These are phyloP conservation scores for Exsudoporus floridanus DNA, from an alignment of 1,284 basidiomycete species.

Conservation along the genomic window DNA sequence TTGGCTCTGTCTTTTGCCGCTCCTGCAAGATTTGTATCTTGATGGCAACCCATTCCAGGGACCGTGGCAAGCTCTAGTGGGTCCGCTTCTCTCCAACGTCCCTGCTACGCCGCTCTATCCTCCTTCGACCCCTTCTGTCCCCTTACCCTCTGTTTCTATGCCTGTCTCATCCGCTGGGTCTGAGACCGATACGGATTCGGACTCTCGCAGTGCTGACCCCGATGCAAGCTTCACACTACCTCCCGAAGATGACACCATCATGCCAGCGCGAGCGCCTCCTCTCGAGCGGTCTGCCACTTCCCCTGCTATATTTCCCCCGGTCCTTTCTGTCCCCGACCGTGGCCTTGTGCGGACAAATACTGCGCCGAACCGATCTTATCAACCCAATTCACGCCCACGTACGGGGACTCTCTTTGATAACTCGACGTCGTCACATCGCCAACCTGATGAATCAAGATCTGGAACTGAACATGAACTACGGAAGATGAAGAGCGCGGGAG, in stretches of 20 bases:
- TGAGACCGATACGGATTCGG: conserved; percentile 58
- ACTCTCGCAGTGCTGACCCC: conserved; percentile 42
- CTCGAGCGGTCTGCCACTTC: conserved; percentile 52
- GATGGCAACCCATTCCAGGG: conserved; percentile 94
- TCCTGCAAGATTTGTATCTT: conserved; percentile 83
- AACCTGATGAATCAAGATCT: conserved; percentile 41
- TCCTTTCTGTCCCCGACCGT: conserved; percentile 37
- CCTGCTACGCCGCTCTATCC: conserved; percentile 64
- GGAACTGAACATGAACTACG: conserved; percentile 62
- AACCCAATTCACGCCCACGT: conserved; percentile 45
- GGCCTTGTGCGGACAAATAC: conserved; percentile 67
- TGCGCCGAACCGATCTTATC: conserved; percentile 63
- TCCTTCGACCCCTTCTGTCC: conserved; percentile 62
- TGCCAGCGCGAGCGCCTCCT: conserved; percentile 53
- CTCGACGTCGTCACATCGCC: conserved; percentile 29
- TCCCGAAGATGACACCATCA: conserved; percentile 69
- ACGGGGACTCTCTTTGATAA: conserved; percentile 21
- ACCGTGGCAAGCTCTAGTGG: conserved; percentile 86
- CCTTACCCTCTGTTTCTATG: conserved; percentile 47
- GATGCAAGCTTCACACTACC: conserved; percentile 29
- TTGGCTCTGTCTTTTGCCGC: conserved; percentile 86
- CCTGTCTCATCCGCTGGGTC: conserved; percentile 39
- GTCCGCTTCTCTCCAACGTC: conserved; percentile 68
- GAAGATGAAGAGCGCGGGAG: conserved; percentile 86
- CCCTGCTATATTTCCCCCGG: conserved; percentile 36